Base-by-base conservation (phyloP, 768 basidiomycete species). In the Polyporus arcularius region DNA sequence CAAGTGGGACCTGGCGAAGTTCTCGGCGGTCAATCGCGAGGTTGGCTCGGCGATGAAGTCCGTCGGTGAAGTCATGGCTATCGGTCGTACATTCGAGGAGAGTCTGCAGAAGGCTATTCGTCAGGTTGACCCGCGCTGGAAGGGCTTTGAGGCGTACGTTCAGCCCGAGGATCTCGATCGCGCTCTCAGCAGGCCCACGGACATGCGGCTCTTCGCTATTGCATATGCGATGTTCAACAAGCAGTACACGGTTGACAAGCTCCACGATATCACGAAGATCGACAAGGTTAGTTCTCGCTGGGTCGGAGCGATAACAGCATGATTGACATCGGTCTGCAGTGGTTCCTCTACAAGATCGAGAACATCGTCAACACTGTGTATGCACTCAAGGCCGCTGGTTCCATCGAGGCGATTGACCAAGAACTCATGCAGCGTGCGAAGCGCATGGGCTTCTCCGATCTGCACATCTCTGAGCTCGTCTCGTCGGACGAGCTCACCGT, bases 21-120 rank as follows among this genome's bases (percentile, higher is more conserved):
- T 99, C 81, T 78, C 88, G 42, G 92, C 96, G 70, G 97, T 98
- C 60, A 88, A 96, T 72, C 89, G 96, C 64, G 88, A 94, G 72
- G 87, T 98, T 55, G 97, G 96, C 28, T 98, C 96, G 3, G 86
- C 96, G 16, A 98, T 99, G 97, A 99, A 99, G 77, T 95, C 93
- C 15, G 97, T 99, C 56, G 97, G 97, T 56, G 97, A 99, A 75
- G 96, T 99, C 71, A 99, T 99, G 97, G 96, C 96, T 66, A 98
- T 99, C 68, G 97, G 97, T 40, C 90, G 97, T 66, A 99, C 97
- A 1, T 99, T 98, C 68, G 97, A 99, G 76, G 97, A 99, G 74
- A 94, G 92, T 70, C 80, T 99, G 70, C 97, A 98, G 74, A 99
- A 99, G 77, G 97, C 97, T 50, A 91, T 99, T 62, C 90, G 97